These are phyloP conservation scores for Blastomyces emzantsi DNA, from an alignment of 2,329 filamentous ascomycete genomes.

Conservation along the genomic window DNA sequence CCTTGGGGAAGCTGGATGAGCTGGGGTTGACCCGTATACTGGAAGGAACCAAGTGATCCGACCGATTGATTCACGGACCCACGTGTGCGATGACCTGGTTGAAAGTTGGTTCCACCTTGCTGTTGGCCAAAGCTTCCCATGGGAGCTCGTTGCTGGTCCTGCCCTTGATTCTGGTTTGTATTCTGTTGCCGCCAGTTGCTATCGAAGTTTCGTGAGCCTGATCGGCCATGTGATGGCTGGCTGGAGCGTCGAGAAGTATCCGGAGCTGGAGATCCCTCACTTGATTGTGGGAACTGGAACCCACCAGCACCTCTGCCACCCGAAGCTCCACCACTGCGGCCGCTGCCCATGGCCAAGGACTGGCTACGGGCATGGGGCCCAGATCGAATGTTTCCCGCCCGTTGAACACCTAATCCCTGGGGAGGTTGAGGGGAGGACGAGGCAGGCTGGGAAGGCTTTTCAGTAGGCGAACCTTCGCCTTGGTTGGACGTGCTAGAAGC, in stretches of 20 bases:
- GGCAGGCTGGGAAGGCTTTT: constrained; percentile 25
- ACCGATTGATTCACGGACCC: constrained; percentile 81
- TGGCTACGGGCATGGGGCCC: constrained; percentile 49
- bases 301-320: constrained; percentile 57
- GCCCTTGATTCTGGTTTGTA: constrained; percentile 39
- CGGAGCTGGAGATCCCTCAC: constrained; percentile 43
- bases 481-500: constrained; percentile 39
- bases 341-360: constrained; percentile 45
- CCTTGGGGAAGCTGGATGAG: constrained; percentile 75
- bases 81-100: constrained; percentile 81
- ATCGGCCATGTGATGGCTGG: constrained; percentile 64
- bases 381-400: constrained; percentile 79
- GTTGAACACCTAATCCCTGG: constrained; percentile 56
- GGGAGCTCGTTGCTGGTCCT: constrained; percentile 45
- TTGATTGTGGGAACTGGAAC: constrained; percentile 58
- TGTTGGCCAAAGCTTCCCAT: constrained; percentile 60
- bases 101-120: constrained; percentile 64
- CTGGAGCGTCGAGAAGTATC: constrained; percentile 25
- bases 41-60: constrained; percentile 73
- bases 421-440: constrained; percentile 42
- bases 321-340: constrained; percentile 58
- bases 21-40: constrained; percentile 80
- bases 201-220: constrained; percentile 88
- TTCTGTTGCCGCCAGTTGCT: constrained; percentile 92
- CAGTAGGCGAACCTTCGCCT: constrained; percentile 47